Conservation (phyloP, 108 stramenopile genomes). For the Mediolabrus comicus region DNA sequence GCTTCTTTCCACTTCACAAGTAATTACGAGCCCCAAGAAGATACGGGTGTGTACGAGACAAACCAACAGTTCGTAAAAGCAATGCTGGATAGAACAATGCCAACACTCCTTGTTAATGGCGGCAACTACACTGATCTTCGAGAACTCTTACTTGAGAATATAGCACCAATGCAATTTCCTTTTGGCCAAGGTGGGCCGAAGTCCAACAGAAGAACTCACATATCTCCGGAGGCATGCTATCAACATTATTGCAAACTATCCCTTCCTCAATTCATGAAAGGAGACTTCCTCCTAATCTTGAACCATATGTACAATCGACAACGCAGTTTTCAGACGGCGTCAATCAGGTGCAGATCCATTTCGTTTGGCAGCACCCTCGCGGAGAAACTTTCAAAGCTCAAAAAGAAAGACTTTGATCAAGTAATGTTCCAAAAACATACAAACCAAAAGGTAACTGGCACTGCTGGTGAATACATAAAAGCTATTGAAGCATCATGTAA, state of each 20-base stretch:
- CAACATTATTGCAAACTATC: slow-evolving; percentile 2
- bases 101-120: slow-evolving; percentile 10
- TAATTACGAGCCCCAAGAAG: slow-evolving; percentile 5
- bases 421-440: not conserved
- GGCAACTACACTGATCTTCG: not conserved
- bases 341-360: slow-evolving; percentile 1
- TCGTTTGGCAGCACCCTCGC: not conserved
- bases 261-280: not conserved
- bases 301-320: slow-evolving; percentile 10
- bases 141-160: not conserved
- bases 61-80: not conserved
- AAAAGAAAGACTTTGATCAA: not conserved
- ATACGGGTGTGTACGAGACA: slow-evolving; percentile 1
- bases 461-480: not conserved
- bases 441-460: not conserved
- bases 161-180: slow-evolving; percentile 8
- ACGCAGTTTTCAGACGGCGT: not conserved
- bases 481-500: not conserved
- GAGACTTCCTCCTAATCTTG: not conserved
- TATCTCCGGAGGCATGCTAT: not conserved
- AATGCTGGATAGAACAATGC: slow-evolving; percentile 5
- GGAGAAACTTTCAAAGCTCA: not conserved
- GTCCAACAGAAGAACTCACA: not conserved
- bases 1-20: slow-evolving; percentile 11
- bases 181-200: slow-evolving; percentile 1